Percentiles rank a stretch among this genome's conserved stretches.
Conservation (phyloP, 2,329 filamentous ascomycete species). For the Colletotrichum destructivum region DNA sequence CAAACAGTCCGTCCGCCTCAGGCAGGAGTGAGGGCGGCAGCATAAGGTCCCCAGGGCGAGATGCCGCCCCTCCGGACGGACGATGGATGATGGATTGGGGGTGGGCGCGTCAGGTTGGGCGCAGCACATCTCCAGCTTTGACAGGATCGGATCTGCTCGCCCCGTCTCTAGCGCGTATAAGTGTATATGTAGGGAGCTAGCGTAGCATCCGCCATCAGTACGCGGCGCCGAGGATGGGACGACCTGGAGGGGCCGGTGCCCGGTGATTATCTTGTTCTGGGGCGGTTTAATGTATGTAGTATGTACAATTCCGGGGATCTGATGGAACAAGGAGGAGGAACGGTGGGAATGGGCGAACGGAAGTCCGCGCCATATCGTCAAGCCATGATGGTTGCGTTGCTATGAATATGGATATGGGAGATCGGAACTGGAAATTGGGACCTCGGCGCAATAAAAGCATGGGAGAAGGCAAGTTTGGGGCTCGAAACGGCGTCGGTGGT, state of each 20-base stretch:
- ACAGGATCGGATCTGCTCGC: slow-evolving; percentile 41
- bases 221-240: slow-evolving; percentile 39
- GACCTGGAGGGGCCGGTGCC: slow-evolving; percentile 36
- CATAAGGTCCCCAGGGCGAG: not conserved
- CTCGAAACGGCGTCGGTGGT: slow-evolving; percentile 11
- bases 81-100: slow-evolving; percentile 31
- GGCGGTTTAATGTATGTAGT: not conserved
- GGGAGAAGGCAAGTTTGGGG: slow-evolving; percentile 28
- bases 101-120: slow-evolving; percentile 33
- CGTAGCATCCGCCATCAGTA: slow-evolving; percentile 33
- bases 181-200: slow-evolving; percentile 31
- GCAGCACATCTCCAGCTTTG: slow-evolving; percentile 35
- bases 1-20: not conserved
- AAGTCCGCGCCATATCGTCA: slow-evolving; percentile 23
- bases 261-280: slow-evolving; percentile 20
- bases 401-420: not conserved
- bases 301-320: slow-evolving; percentile 5
- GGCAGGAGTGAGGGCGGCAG: not conserved
- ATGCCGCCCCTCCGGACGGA: slow-evolving; percentile 18
- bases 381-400: slow-evolving; percentile 8
- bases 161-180: slow-evolving; percentile 30
- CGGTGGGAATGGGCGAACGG: slow-evolving; percentile 32
- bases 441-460: slow-evolving; percentile 4
- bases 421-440: not conserved
- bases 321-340: slow-evolving; percentile 19